These are phyloP conservation scores for Leccinum rimulosum DNA, from an alignment of 768 basidiomycete genomes.

Conservation along the genomic window DNA sequence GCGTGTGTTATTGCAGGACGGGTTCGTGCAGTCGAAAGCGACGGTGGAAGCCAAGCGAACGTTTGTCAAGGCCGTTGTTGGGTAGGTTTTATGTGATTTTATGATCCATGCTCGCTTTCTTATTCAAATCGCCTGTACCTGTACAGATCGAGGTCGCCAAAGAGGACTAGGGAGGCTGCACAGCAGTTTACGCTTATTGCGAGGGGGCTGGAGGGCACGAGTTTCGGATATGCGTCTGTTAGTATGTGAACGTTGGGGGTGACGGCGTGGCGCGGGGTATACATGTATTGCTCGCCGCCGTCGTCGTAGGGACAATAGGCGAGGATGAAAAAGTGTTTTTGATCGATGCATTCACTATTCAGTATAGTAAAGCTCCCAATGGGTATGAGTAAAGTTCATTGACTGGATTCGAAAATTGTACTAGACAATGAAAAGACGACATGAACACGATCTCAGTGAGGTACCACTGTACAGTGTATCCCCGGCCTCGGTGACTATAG, in stretches of 20 bases:
- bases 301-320: no score
- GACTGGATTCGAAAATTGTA: no score
- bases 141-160: slow-evolving; percentile 64
- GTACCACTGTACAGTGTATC: neutral
- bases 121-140: neutral
- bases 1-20: slow-evolving; percentile 43
- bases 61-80: slow-evolving; percentile 68
- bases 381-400: no score
- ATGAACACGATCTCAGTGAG: no score
- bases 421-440: no score
- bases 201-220: slow-evolving; percentile 79
- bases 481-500: no score
- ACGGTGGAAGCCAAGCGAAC: slow-evolving; percentile 72
- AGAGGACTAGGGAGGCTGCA: slow-evolving; percentile 76
- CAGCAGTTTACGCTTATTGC: slow-evolving; percentile 86
- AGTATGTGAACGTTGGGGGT: slow-evolving; percentile 34
- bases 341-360: neutral
- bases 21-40: slow-evolving; percentile 73
- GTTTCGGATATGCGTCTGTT: slow-evolving; percentile 78
- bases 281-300: no score
- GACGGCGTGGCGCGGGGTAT: no score
- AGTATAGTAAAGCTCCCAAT: neutral
- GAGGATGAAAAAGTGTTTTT: neutral
- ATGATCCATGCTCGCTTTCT: neutral
- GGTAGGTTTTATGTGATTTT: slow-evolving; percentile 42